Percentiles rank a stretch among this genome's conserved stretches.
These are phyloP conservation scores for Epichloe gansuensis DNA, from an alignment of 2,329 filamentous ascomycete species.

Conservation along the genomic window DNA sequence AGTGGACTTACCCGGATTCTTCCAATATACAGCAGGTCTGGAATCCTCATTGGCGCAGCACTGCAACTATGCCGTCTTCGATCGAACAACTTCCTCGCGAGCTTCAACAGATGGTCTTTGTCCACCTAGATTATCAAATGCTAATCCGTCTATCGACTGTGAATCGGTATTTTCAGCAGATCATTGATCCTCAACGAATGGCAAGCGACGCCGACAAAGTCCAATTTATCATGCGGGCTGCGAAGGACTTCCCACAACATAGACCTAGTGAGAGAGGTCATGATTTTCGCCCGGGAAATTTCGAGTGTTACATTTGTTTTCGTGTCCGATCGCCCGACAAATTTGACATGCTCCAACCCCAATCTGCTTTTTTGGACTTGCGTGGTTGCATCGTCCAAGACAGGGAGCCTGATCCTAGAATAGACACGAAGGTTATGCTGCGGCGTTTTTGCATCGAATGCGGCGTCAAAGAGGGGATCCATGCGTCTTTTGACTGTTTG, in stretches of 20 bases:
- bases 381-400: conserved; percentile 18
- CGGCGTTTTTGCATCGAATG: conserved; percentile 30
- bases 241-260: conserved; percentile 28
- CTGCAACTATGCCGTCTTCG: conserved; percentile 11
- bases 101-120: conserved; percentile 21
- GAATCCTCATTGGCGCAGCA: conserved; percentile 3
- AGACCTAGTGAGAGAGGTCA: conserved; percentile 24
- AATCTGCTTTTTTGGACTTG: conserved; percentile 19
- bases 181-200: conserved; percentile 21
- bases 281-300: conserved; percentile 26
- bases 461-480: conserved; percentile 24
- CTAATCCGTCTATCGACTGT: conserved; percentile 26
- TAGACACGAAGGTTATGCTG: conserved; percentile 19
- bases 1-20: conserved; percentile 5
- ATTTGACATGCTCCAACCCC: conserved; percentile 25
- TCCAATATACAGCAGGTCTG: not conserved
- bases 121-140: conserved; percentile 26
- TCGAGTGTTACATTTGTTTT: conserved; percentile 30
- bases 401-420: conserved; percentile 14
- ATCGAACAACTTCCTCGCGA: conserved; percentile 23
- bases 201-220: conserved; percentile 24
- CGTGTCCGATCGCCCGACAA: conserved; percentile 25
- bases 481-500: conserved; percentile 24
- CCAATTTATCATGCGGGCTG: conserved; percentile 28
- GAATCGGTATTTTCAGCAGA: conserved; percentile 22